Base-by-base conservation (phyloP, 352 stramenopile species). In the Phytophthora colocasiae region DNA sequence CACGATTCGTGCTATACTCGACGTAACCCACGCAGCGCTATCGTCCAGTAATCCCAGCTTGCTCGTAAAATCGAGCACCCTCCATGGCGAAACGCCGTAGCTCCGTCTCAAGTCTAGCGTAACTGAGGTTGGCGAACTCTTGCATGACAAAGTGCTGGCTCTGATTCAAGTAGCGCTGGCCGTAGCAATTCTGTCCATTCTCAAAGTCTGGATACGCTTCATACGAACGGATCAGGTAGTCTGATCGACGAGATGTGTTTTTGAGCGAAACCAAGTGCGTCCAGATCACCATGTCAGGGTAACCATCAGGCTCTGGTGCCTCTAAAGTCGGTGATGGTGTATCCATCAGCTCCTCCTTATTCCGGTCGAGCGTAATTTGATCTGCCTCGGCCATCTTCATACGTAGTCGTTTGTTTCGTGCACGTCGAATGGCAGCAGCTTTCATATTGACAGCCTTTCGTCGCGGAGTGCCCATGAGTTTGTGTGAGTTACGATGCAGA, bases 181-280 rank as follows among this genome's bases (percentile, higher is more conserved):
- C 81, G 59, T 89, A 90, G 61, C 82, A 91, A 54, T 66, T 81
- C 67, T 88, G 82, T 4, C 69, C 70, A 8, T 72, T 54, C 12
- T 77, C 71, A 27, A 87, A 82, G n/a, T 68, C 60, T 4, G 68
- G 58, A 15, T 58, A 52, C 32, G 65, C 78, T 4, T 79, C 65
- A 56, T 77, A 90, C 55, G 85, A 85, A 31, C 80, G 66, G 17
- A 90, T 72, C 34, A 46, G 63, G 58, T 87, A 90, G 59, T 86
- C 63, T 12, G 41, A 63, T 12, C 71, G 65, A 22, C 57, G 58
- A 0, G 73, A 78, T 6, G 60, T 76, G 17, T 70, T 74, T 60
- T 74, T 77, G 65, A 92, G 77, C 44, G 81, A 77, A 49, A 84
- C 32, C 57, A 93, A 63, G 49, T 91, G 82, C 19, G 82, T 89